phyloP scores from a whole-genome alignment of 2,329 filamentous ascomycete species.

The Ambrosiella cleistominuta region DNA sequence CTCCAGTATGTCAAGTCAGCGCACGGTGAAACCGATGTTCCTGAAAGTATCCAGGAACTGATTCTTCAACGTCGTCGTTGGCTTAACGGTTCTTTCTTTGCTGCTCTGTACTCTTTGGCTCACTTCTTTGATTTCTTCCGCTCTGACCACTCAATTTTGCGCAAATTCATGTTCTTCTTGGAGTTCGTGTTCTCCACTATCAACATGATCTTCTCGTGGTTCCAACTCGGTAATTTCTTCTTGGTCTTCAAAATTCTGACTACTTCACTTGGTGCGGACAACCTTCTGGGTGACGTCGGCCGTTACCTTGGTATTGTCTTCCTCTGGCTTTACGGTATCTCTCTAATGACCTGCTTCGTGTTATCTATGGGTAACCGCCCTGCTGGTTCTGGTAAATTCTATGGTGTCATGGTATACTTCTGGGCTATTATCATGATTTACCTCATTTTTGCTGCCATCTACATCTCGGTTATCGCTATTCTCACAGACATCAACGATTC shows the following conservation, averaged over 20 bases:
- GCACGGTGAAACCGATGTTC: conserved; percentile 91
- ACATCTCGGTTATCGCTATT: conserved; percentile 79
- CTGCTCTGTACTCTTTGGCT: conserved; percentile 81
- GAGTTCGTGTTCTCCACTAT: conserved; percentile 90
- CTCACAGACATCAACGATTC: conserved; percentile 45
- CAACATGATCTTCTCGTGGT: conserved; percentile 98
- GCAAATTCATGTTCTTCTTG: conserved; percentile 77
- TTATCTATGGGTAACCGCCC: conserved; percentile 86
- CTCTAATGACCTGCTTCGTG: conserved; percentile 86
- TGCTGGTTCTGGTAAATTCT: conserved; percentile 81
- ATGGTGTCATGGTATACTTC: conserved; percentile 96
- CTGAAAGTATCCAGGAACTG: conserved; percentile 82
- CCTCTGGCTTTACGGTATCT: conserved; percentile 88
- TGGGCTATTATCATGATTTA: conserved; percentile 96
- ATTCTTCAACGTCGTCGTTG: conserved; percentile 91
- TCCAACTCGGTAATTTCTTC: conserved; percentile 97
- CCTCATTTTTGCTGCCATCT: conserved; percentile 85
- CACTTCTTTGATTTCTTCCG: conserved; percentile 96
- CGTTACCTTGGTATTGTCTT: conserved; percentile 75
- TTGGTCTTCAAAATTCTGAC: conserved; percentile 95
- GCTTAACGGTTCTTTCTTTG: conserved; percentile 97
- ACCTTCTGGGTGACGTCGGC: conserved; percentile 60
- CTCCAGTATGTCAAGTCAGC: conserved; percentile 97
- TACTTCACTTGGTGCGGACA: conserved; percentile 52
- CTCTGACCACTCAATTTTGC: conserved; percentile 70